These are phyloP conservation scores for Mortierella sp. DNA, from an alignment of 371 early-diverging fungal species.

Conservation along the genomic window DNA sequence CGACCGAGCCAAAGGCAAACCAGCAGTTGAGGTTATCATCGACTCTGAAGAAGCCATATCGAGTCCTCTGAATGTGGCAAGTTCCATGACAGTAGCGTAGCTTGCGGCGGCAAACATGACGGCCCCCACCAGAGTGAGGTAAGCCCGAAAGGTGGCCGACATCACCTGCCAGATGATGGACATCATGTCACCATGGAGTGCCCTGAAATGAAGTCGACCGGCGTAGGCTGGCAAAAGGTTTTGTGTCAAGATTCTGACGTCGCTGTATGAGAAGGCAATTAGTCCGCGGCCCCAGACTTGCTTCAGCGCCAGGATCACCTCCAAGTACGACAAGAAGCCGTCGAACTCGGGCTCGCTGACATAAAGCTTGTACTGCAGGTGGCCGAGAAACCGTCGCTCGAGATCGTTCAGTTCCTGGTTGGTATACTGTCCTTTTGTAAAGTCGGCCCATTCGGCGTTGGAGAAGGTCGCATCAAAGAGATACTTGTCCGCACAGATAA, in stretches of 20 bases:
- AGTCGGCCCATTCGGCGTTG: constrained; percentile 73
- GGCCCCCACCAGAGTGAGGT: constrained; percentile 43
- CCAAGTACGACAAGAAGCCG: constrained; percentile 64
- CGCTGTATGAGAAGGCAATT: constrained; percentile 62
- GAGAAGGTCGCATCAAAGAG: constrained; percentile 67
- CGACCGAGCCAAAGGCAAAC: background rate
- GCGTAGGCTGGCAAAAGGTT: constrained; percentile 61
- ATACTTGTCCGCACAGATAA: constrained; percentile 58
- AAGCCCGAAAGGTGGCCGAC: constrained; percentile 36
- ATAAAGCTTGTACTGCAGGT: constrained; percentile 61
- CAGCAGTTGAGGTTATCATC: background rate
- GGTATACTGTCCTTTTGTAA: constrained; percentile 63
- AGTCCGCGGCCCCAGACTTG: constrained; percentile 53
- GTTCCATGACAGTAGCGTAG: constrained; percentile 38
- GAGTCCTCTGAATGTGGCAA: constrained; percentile 12
- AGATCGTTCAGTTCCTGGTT: constrained; percentile 64
- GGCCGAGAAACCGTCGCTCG: constrained; percentile 63
- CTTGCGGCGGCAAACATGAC: constrained; percentile 44
- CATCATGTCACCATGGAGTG: constrained; percentile 49
- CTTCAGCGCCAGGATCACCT: constrained; percentile 62
- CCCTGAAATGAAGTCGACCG: constrained; percentile 59
- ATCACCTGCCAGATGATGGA: constrained; percentile 50
- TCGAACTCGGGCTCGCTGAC: constrained; percentile 62
- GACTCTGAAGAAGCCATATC: background rate
- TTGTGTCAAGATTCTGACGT: constrained; percentile 65